Percentiles rank a stretch among this genome's conserved stretches.
Conservation (phyloP, 1,139 yeast genomes). For the Protomyces macrosporus region DNA sequence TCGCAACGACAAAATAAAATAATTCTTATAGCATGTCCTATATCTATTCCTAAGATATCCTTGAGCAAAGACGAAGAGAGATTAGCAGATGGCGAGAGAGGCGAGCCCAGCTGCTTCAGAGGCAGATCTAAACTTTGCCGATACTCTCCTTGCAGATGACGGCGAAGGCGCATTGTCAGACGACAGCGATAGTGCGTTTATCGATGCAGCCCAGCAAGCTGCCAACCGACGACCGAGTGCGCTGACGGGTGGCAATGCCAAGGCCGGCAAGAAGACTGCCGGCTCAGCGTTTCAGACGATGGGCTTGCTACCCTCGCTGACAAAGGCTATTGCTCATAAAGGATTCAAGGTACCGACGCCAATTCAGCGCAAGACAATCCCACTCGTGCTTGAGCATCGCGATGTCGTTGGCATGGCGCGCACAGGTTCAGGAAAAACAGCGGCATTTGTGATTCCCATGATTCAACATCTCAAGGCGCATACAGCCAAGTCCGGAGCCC, state of each 20-base stretch:
- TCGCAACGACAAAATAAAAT: neutral
- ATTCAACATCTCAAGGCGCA: conserved; percentile 78
- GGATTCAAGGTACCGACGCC: conserved; percentile 97
- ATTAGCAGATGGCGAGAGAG: conserved; percentile 3
- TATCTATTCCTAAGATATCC: neutral
- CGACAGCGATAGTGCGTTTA: conserved; percentile 28
- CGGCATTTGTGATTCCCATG: conserved; percentile 92
- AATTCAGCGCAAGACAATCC: conserved; percentile 91
- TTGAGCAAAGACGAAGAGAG: neutral
- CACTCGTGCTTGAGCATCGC: conserved; percentile 74
- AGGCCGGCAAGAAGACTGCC: conserved; percentile 16
- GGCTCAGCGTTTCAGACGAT: conserved; percentile 39
- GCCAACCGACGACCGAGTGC: conserved; percentile 10
- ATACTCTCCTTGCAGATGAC: neutral
- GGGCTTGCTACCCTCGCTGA: conserved; percentile 70
- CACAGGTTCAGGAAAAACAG: conserved; percentile 98
- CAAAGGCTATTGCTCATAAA: conserved; percentile 67
- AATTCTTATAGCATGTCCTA: no score
- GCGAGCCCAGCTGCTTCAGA: conserved; percentile 20
- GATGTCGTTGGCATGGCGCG: conserved; percentile 99
- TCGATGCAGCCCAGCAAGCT: conserved; percentile 13
- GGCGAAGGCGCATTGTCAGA: conserved; percentile 5
- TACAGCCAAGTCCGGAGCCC: conserved; percentile 64
- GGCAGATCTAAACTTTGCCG: conserved; percentile 17
- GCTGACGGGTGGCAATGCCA: neutral